Conservation (phyloP, 2,329 filamentous ascomycete genomes). For the Diaporthe helianthi region DNA sequence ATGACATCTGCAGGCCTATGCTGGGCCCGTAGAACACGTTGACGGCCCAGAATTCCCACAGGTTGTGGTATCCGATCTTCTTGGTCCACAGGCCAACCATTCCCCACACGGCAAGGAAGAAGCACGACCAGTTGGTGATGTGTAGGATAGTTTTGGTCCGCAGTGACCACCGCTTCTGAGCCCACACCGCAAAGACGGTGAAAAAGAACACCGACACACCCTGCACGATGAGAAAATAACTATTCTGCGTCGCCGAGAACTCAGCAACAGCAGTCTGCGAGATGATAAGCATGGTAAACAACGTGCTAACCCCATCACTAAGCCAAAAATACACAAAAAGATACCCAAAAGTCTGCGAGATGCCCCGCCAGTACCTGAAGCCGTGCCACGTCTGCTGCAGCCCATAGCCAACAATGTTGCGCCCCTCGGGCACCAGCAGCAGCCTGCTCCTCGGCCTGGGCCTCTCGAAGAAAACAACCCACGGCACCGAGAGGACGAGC, state of each 20-base stretch:
- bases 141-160: constrained; percentile 10
- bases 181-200: not conserved
- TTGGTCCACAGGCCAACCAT: constrained; percentile 23
- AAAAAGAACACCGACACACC: not conserved
- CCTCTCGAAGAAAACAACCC: not conserved
- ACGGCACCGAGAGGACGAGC: not conserved
- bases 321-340: constrained; percentile 19
- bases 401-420: constrained; percentile 1
- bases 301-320: not conserved
- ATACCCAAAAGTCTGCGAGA: constrained; percentile 10
- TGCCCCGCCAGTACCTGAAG: constrained; percentile 1
- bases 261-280: not conserved
- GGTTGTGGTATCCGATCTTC: constrained; percentile 12
- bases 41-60: constrained; percentile 21
- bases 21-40: constrained; percentile 1
- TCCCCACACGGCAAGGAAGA: constrained; percentile 2
- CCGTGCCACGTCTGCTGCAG: not conserved
- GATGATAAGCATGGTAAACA: constrained; percentile 7
- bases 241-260: not conserved
- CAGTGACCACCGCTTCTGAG: not conserved
- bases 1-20: not conserved
- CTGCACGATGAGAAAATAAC: constrained; percentile 21
- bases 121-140: not conserved
- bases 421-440: not conserved
- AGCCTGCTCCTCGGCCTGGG: not conserved